phyloP scores from a whole-genome alignment of 345 rosid species.

The Nasturtium officinale region DNA sequence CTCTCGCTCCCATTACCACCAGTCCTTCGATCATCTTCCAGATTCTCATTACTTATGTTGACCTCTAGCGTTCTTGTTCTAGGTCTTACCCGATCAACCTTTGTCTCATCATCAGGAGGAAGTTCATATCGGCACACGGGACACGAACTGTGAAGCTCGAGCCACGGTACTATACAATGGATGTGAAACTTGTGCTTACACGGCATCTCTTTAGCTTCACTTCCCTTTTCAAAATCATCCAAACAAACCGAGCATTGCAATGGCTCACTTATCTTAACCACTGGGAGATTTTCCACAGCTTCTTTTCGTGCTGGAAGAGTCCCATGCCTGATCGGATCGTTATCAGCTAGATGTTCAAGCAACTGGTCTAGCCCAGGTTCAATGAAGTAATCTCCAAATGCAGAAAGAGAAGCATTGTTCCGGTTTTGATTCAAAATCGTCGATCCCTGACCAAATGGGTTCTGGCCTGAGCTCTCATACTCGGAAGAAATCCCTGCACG shows the following conservation, averaged over 20 bases:
- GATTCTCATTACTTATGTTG: conserved; percentile 34
- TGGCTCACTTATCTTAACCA: conserved; percentile 53
- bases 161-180: conserved; percentile 61
- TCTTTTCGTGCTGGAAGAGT: conserved; percentile 83
- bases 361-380: conserved; percentile 75
- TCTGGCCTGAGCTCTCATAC: conserved; percentile 49
- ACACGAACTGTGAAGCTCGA: conserved; percentile 62
- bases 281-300: conserved; percentile 69
- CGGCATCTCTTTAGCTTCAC: conserved; percentile 63
- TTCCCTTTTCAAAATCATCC: conserved; percentile 55
- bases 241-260: conserved; percentile 47
- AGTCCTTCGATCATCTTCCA: conserved; percentile 48
- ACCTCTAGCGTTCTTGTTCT: conserved; percentile 29
- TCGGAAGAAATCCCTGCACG: conserved; percentile 70
- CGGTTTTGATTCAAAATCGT: conserved; percentile 37
- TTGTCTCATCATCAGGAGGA: conserved; percentile 50
- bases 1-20: conserved; percentile 47
- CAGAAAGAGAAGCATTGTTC: conserved; percentile 50
- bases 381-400: conserved; percentile 70
- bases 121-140: conserved; percentile 59
- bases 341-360: conserved; percentile 84
- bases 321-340: conserved; percentile 67
- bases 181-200: conserved; percentile 67
- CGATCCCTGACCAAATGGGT: conserved; percentile 13
- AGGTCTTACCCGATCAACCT: conserved; percentile 46